Conservation (phyloP, 352 stramenopile genomes). For the Globisporangium perplexum region DNA sequence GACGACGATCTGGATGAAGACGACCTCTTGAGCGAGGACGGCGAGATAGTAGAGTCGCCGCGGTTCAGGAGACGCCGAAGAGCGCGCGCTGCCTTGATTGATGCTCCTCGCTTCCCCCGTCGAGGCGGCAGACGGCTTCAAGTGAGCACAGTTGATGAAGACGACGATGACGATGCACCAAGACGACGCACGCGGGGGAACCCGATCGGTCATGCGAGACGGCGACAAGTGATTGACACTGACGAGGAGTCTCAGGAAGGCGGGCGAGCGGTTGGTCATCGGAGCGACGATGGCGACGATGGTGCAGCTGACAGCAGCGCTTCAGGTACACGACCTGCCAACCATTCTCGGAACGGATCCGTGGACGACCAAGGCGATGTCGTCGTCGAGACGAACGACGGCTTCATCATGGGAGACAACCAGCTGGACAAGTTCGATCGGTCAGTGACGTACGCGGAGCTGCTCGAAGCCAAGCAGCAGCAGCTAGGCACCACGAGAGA, state of each 20-base stretch:
- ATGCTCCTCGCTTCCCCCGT: slow-evolving; percentile 20
- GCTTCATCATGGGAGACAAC: slow-evolving; percentile 78
- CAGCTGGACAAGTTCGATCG: slow-evolving; percentile 77
- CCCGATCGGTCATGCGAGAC: not conserved
- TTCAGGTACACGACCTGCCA: slow-evolving; percentile 2
- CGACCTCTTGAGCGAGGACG: slow-evolving; percentile 41
- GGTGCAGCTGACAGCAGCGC: slow-evolving; percentile 12
- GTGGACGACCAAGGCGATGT: slow-evolving; percentile 32
- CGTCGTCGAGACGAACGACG: slow-evolving; percentile 79
- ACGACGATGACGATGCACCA: slow-evolving; percentile 10
- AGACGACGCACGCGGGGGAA: slow-evolving; percentile 11
- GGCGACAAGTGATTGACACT: slow-evolving; percentile 10
- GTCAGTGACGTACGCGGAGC: slow-evolving; percentile 49
- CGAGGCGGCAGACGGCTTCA: slow-evolving; percentile 32
- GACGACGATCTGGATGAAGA: slow-evolving; percentile 52
- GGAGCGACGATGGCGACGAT: slow-evolving; percentile 1
- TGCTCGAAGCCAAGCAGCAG: slow-evolving; percentile 50
- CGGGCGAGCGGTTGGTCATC: not conserved
- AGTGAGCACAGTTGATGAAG: slow-evolving; percentile 2
- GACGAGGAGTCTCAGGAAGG: slow-evolving; percentile 6
- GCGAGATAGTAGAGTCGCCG: slow-evolving; percentile 21
- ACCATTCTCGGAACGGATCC: not conserved
- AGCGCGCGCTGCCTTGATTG: slow-evolving; percentile 14
- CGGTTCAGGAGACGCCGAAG: slow-evolving; percentile 32
- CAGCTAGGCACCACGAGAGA: slow-evolving; percentile 23